These are phyloP conservation scores for Aspergillus saccharolyticus DNA, from an alignment of 495 filamentous ascomycete species.

Conservation along the genomic window DNA sequence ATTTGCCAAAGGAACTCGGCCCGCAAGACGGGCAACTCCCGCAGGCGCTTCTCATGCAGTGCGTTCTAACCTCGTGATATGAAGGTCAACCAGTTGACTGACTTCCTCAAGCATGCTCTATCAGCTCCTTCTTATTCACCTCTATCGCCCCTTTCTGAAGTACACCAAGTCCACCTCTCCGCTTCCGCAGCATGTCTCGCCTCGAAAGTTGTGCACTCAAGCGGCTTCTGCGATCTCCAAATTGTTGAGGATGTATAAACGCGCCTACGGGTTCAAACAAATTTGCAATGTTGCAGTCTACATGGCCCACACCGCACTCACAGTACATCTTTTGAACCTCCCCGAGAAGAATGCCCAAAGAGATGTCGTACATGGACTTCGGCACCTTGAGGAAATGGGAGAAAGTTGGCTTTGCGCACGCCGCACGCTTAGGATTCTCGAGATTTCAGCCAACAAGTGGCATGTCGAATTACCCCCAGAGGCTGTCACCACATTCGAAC, in stretches of 20 bases:
- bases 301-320: conserved; percentile 88
- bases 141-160: conserved; percentile 94
- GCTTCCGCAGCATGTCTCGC: conserved; percentile 81
- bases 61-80: conserved; percentile 39
- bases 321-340: conserved; percentile 88
- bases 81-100: too few relatives aligned
- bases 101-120: conserved; percentile 78
- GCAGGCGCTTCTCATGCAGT: conserved; percentile 92
- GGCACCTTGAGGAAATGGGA: conserved; percentile 90
- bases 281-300: conserved; percentile 96
- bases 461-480: conserved; percentile 81
- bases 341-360: conserved; percentile 82
- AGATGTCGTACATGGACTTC: conserved; percentile 86
- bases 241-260: conserved; percentile 86
- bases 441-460: conserved; percentile 83
- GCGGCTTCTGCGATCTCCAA: conserved; percentile 88
- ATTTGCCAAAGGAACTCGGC: conserved; percentile 81
- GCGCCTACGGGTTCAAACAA: conserved; percentile 81
- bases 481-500: conserved; percentile 64
- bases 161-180: conserved; percentile 77
- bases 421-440: conserved; percentile 78
- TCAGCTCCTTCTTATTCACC: conserved; percentile 91
- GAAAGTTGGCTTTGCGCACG: conserved; percentile 91
- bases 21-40: conserved; percentile 85
- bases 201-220: conserved; percentile 82